A percentile compares a stretch with the other conserved stretches of the same genome.
phyloP scores from a whole-genome alignment of 2,329 filamentous ascomycete species.

The Sclerotinia nivalis region DNA sequence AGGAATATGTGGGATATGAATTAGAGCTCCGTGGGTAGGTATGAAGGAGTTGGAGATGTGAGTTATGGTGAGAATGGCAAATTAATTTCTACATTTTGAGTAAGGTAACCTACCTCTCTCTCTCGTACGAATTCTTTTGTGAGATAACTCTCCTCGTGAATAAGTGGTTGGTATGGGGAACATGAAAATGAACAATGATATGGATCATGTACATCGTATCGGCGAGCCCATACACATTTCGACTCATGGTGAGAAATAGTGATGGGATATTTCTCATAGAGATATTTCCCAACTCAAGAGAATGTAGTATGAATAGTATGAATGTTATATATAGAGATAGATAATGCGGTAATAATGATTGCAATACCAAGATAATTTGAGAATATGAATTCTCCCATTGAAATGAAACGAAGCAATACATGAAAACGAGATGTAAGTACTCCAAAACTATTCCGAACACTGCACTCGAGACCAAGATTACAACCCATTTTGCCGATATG shows the following conservation, averaged over 20 bases:
- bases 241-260: constrained; percentile 12
- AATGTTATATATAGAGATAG: not conserved
- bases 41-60: no score
- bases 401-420: no score
- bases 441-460: not conserved
- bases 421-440: not conserved
- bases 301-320: not conserved
- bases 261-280: not conserved
- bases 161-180: no score
- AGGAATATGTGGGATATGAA: not conserved
- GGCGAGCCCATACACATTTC: not conserved
- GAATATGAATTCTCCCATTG: not conserved
- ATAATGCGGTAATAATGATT: not conserved
- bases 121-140: no score
- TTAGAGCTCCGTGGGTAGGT: no score
- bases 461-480: constrained; percentile 7
- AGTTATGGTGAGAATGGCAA: no score
- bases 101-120: no score
- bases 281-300: not conserved
- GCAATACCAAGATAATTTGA: not conserved
- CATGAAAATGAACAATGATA: not conserved
- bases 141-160: no score
- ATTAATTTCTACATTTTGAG: no score
- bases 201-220: not conserved
- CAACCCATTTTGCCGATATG: constrained; percentile 35